These are phyloP conservation scores for Hanseniaspora gamundiae DNA, from an alignment of 1,139 yeast genomes.

Conservation along the genomic window DNA sequence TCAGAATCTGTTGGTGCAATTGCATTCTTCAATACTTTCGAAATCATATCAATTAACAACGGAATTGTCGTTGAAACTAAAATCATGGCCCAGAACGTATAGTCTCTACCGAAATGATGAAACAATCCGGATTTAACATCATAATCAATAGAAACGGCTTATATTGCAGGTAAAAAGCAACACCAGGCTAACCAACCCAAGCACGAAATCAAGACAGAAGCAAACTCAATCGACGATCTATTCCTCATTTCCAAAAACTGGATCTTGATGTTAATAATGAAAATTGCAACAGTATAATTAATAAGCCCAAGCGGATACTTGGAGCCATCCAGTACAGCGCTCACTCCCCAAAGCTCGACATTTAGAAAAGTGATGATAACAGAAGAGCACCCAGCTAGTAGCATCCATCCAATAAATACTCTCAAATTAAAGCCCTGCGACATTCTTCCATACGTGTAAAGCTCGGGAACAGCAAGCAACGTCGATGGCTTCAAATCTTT, in stretches of 20 bases:
- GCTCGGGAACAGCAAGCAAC: slow-evolving; percentile 79
- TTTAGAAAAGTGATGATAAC: slow-evolving; percentile 57
- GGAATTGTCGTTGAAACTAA: slow-evolving; percentile 46
- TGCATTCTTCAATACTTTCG: slow-evolving; percentile 44
- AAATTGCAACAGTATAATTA: slow-evolving; percentile 57
- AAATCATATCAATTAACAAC: slow-evolving; percentile 49
- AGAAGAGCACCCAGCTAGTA: slow-evolving; percentile 64
- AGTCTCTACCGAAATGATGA: slow-evolving; percentile 63
- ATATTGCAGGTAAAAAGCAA: slow-evolving; percentile 57
- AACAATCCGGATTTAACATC: slow-evolving; percentile 61
- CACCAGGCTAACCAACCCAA: slow-evolving; percentile 89
- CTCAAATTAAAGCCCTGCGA: slow-evolving; percentile 64
- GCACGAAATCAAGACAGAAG: slow-evolving; percentile 59
- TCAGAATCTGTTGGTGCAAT: slow-evolving; percentile 67
- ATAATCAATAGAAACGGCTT: slow-evolving; percentile 51
- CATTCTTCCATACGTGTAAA: slow-evolving; percentile 66
- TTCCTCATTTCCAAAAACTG: slow-evolving; percentile 78
- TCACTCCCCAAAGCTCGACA: slow-evolving; percentile 56
- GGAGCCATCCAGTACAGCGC: slow-evolving; percentile 57
- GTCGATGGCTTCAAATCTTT: slow-evolving; percentile 85
- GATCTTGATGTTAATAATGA: slow-evolving; percentile 65
- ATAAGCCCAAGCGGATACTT: slow-evolving; percentile 74
- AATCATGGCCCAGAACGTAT: slow-evolving; percentile 76
- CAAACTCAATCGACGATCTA: slow-evolving; percentile 59
- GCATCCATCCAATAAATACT: slow-evolving; percentile 68